Evolutionary conservation across 768 basidiomycete species (phyloP), one percentile per base, ranked within the genome.

Genomic region (Lentinula sp.): DNA sequence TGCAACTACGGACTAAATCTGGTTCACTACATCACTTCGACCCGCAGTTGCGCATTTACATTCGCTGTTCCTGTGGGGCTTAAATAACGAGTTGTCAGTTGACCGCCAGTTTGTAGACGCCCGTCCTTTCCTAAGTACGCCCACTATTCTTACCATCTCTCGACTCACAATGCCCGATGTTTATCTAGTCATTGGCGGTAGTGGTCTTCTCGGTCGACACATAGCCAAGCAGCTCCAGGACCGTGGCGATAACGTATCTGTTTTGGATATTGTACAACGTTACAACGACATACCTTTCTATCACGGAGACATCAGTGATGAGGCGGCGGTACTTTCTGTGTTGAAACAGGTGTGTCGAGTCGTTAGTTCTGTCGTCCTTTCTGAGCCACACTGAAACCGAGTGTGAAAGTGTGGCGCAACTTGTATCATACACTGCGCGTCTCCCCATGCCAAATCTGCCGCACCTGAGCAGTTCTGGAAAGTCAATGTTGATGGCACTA

Each of bases 401-500:
- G 6, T 39, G 1, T 1, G 7, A 39, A 8, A 39, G 37, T 39
- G 37, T 39, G 37, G 37, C 2, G 79, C 86, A 20, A 87, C 85
- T 2, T 83, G 81, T 61, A 82, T 91, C 53, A 83, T 91, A 61
- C 88, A 90, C 69, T 88, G 87, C 5, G 90, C 87, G 12, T 87
- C 87, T 0, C 76, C 78, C 0, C 73, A 73, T 9, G 82, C 79
- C 65, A 85, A 76, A 39, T 72, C 75, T 52, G 73, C 81, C 54
- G 74, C 77, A 0, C 80, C 79, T 2, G 20, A 67, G 78, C 70
- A 89, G 6, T 88, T 85, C 72, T 79, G 81, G 70, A 85, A 85
- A 61, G 89, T 91, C 68, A 91, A 90, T 67, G 87, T 91, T 6
- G 77, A 84, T n/a, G 88, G 87, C 7, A 90, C 87, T 0, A 75